A percentile compares a stretch with the other conserved stretches of the same genome.
phyloP scores from a whole-genome alignment of 208 protist species.

The Trypanosoma scelopori region DNA sequence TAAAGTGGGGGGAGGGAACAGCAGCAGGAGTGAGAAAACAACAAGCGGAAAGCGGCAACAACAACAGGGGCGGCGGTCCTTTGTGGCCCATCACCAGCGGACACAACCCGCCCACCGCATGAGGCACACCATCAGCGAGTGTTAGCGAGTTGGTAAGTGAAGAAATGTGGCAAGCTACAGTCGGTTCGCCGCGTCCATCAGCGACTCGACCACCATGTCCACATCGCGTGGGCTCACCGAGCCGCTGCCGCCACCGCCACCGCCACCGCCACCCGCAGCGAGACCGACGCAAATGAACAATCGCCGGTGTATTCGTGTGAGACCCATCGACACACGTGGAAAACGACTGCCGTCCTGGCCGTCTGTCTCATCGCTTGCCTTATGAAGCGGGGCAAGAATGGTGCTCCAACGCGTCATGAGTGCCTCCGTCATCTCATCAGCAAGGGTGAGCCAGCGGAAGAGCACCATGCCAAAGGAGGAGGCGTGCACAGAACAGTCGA shows the following conservation, averaged over 20 bases:
- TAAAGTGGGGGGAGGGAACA: background rate
- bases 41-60: background rate
- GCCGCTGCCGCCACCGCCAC: background rate
- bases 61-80: too few species aligned
- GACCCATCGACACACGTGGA: constrained; percentile 30
- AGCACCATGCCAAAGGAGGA: constrained; percentile 51
- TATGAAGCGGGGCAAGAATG: constrained; percentile 4
- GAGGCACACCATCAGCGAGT: too few species aligned
- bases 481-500: constrained; percentile 56
- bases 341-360: background rate
- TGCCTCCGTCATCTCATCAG: constrained; percentile 53
- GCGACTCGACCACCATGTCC: constrained; percentile 17
- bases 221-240: constrained; percentile 6
- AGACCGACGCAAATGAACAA: constrained; percentile 32
- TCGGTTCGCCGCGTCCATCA: background rate
- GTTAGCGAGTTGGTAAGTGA: too few species aligned
- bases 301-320: constrained; percentile 45
- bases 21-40: background rate
- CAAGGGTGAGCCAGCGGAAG: constrained; percentile 56
- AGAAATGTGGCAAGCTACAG: too few species aligned
- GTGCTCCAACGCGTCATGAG: constrained; percentile 38
- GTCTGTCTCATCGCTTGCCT: background rate
- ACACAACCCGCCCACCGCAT: too few species aligned
- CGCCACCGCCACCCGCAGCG: background rate
- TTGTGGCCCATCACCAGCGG: too few species aligned